phyloP scores from a whole-genome alignment of 2,329 filamentous ascomycete genomes.

The Periconia sp. region DNA sequence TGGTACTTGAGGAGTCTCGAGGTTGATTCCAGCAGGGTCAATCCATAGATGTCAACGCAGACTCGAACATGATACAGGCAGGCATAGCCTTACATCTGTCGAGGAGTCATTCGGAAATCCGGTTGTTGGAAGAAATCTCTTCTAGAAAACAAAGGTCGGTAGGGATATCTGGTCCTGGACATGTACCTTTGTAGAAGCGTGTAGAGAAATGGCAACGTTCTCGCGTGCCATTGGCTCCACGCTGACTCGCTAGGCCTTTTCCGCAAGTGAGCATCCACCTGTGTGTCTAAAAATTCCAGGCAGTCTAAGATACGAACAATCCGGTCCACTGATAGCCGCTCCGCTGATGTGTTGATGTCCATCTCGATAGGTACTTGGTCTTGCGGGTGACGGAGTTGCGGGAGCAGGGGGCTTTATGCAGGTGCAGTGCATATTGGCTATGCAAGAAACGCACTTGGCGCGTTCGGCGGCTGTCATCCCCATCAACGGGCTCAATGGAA shows the following conservation, averaged over 20 bases:
- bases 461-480: neutral
- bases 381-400: conserved; percentile 5
- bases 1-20: too few relatives aligned
- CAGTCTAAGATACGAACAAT: neutral
- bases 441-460: too few relatives aligned
- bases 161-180: neutral
- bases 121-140: neutral
- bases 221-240: neutral
- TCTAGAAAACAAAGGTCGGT: neutral
- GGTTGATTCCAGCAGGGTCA: neutral
- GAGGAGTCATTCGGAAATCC: neutral
- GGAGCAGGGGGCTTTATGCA: neutral
- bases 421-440: neutral
- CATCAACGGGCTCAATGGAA: neutral
- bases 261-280: neutral
- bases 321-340: neutral
- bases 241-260: conserved; percentile 5
- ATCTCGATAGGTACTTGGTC: neutral
- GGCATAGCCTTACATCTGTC: neutral
- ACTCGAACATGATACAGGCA: too few relatives aligned
- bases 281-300: too few relatives aligned
- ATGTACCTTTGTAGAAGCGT: neutral
- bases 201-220: neutral
- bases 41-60: neutral
- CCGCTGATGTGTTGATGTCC: neutral